Percentiles rank a stretch among this genome's conserved stretches.
phyloP scores from a whole-genome alignment of 306 rosid genomes.

The Senna tora region DNA sequence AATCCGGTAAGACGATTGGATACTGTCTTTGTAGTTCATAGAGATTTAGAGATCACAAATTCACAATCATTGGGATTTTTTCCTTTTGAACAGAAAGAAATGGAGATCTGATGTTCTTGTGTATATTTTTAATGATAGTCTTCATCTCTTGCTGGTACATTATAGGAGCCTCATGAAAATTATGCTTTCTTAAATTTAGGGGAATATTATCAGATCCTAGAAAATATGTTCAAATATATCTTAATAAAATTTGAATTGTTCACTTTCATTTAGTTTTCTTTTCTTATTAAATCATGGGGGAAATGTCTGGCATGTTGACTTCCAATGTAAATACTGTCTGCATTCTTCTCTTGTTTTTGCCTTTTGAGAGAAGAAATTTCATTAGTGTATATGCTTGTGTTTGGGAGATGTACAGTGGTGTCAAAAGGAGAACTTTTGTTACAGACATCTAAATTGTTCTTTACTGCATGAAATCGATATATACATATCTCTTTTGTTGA shows the following conservation, averaged over 20 bases:
- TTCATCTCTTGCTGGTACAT: background rate
- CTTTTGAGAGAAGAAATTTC: no score
- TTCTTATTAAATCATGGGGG: background rate
- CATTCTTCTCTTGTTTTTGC: background rate
- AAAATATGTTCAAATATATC: background rate
- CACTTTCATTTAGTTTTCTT: background rate
- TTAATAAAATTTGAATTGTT: background rate
- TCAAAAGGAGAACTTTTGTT: no score
- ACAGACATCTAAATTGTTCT: background rate
- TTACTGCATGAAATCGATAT: background rate
- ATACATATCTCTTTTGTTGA: background rate
- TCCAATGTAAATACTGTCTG: background rate
- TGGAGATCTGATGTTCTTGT: background rate
- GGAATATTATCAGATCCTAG: background rate
- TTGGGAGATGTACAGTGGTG: background rate
- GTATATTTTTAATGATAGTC: background rate
- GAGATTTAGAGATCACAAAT: background rate
- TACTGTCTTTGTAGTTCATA: background rate
- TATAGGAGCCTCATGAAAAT: background rate
- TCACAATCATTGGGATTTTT: background rate
- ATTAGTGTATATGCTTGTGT: background rate
- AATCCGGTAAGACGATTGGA: background rate
- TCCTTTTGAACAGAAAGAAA: background rate
- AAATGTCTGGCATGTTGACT: background rate
- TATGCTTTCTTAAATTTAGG: background rate